Percentiles rank a stretch among this genome's conserved stretches.
phyloP scores from a whole-genome alignment of 345 rosid genomes.

The Gynandropsis gynandra region DNA sequence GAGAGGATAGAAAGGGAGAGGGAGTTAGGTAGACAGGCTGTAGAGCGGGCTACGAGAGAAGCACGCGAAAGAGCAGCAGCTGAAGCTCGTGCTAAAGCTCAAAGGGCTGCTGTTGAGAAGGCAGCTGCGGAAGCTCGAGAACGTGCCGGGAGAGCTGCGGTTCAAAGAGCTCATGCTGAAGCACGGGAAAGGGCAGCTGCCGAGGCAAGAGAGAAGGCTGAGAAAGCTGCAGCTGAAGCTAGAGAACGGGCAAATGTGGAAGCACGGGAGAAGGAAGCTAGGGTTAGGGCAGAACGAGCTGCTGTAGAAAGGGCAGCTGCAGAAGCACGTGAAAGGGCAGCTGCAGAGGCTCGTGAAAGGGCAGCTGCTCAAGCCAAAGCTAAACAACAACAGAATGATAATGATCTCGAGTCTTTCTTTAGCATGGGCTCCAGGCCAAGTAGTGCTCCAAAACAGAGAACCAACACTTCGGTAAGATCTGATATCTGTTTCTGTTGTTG shows the following conservation, averaged over 20 bases:
- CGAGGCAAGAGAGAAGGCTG: constrained; percentile 82
- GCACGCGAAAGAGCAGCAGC: constrained; percentile 91
- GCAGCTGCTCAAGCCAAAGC: constrained; percentile 60
- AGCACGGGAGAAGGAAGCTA: constrained; percentile 55
- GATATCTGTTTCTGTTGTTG: constrained; percentile 18
- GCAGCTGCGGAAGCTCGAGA: constrained; percentile 70
- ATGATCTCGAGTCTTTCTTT: constrained; percentile 88
- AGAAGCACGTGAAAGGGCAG: constrained; percentile 68
- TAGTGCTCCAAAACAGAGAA: constrained; percentile 84
- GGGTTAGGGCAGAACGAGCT: constrained; percentile 66
- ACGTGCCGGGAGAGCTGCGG: constrained; percentile 88
- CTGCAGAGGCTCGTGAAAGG: constrained; percentile 52
- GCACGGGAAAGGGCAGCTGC: constrained; percentile 95
- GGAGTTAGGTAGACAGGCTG: constrained; percentile 72
- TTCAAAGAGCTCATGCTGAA: constrained; percentile 91
- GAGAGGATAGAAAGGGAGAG: constrained; percentile 69
- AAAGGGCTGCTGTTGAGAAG: constrained; percentile 83
- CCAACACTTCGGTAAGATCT: constrained; percentile 51
- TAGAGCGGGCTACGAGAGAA: constrained; percentile 96
- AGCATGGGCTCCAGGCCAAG: constrained; percentile 59
- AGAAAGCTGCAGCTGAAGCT: constrained; percentile 86
- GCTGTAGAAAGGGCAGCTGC: constrained; percentile 81
- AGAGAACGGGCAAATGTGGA: constrained; percentile 58
- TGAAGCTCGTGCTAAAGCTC: constrained; percentile 76
- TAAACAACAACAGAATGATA: constrained; percentile 54